Base-by-base conservation (phyloP, 441 rosid genomes). In the Daphne laureola region DNA sequence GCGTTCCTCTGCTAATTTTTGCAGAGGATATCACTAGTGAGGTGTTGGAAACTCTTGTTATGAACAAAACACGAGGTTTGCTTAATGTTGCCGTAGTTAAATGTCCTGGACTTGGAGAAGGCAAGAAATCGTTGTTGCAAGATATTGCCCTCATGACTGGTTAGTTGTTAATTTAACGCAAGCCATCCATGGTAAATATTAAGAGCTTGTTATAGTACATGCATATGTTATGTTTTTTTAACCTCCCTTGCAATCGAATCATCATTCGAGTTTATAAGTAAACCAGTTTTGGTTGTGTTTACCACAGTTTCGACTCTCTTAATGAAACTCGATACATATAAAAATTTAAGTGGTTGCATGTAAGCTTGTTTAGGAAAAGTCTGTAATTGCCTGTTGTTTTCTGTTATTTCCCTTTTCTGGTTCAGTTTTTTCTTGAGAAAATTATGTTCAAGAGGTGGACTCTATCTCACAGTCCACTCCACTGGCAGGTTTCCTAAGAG, bases 91-190 rank as follows among this genome's bases (percentile, higher is more conserved):
- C 91, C 57, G 95, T 77, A 49, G 86, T 91, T 49, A 79, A 82
- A 67, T 86, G 96, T 70, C 98, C 98, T 3, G 98, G 96, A 53
- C 67, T 76, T 81, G 76, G 76, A 62, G 93, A 84, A 43, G 83
- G 89, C 14, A 86, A 82, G 74, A 91, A 88, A 74, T 93, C 90
- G 62, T 49, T 84, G 53, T 77, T 88, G 78, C 98, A 88, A 77
- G 96, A 91, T 65, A 82, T 91, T 71, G 96, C 95, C 57, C 82
- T 88, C 63, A 71, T 88, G 95, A 86, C 98, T 79, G 95, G 96
- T 86, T 59, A 74, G 6, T 31, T 1, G 4, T 8, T 8, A 31
- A 31, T 31, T 31, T 31, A 31, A 5, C 5, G 9, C 36, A 31
- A 31, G 36, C 36, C 36, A 4, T 31, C 36, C 8, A 31, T 31